These are phyloP conservation scores for Cicer yamashitae DNA, from an alignment of 306 rosid species.

Conservation along the genomic window DNA sequence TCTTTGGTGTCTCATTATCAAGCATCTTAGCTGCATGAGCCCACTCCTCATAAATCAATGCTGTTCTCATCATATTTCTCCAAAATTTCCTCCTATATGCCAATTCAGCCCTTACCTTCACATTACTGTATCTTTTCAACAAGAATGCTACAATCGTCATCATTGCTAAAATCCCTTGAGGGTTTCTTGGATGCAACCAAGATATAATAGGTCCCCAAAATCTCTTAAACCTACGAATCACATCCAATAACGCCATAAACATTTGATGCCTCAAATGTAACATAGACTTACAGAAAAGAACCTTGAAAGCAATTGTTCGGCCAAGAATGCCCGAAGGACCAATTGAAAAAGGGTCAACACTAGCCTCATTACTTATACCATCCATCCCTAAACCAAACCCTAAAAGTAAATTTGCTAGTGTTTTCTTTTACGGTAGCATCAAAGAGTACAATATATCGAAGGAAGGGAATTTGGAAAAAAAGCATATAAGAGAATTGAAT, in stretches of 20 bases:
- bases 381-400: slow-evolving; percentile 61
- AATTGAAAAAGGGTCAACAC: slow-evolving; percentile 70
- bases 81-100: slow-evolving; percentile 93
- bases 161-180: slow-evolving; percentile 91
- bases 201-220: slow-evolving; percentile 55
- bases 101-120: slow-evolving; percentile 81
- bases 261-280: slow-evolving; percentile 71
- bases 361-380: slow-evolving; percentile 78
- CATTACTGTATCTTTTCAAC: slow-evolving; percentile 81
- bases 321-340: slow-evolving; percentile 86
- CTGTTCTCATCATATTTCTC: slow-evolving; percentile 94
- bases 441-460: too few species aligned
- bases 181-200: slow-evolving; percentile 87
- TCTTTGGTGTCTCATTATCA: slow-evolving; percentile 82
- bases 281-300: slow-evolving; percentile 79
- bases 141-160: slow-evolving; percentile 82
- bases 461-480: too few species aligned
- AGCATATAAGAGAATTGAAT: too few species aligned
- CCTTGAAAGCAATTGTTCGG: slow-evolving; percentile 73
- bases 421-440: too few species aligned
- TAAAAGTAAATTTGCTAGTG: not conserved
- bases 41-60: slow-evolving; percentile 97
- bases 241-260: slow-evolving; percentile 43
- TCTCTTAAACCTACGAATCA: slow-evolving; percentile 59
- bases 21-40: slow-evolving; percentile 99